A percentile compares a stretch with the other conserved stretches of the same genome.
These are phyloP conservation scores for Rhynchospora tenuis DNA, from an alignment of 176 grass and related monocot genomes.

Conservation along the genomic window DNA sequence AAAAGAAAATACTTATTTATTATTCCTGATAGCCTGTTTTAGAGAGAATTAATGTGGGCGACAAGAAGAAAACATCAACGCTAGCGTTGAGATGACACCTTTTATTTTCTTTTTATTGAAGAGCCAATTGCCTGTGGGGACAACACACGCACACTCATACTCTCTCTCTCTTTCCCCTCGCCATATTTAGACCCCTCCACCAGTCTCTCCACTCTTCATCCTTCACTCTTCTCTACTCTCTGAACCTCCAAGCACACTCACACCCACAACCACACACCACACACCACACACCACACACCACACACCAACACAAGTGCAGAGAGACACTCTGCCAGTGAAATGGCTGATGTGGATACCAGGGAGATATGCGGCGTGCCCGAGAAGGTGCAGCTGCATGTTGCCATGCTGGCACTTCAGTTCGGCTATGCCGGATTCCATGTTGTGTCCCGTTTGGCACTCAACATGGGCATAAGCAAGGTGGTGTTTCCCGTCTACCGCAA, in stretches of 20 bases:
- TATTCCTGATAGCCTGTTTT: neutral
- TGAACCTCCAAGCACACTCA: neutral
- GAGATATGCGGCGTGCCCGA: constrained; percentile 78
- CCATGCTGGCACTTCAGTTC: constrained; percentile 96
- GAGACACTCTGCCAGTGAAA: constrained; percentile 3
- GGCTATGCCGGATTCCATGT: constrained; percentile 96
- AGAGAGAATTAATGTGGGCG: constrained; percentile 19
- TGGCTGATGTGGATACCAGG: constrained; percentile 57
- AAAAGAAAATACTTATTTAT: neutral
- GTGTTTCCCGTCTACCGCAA: constrained; percentile 98
- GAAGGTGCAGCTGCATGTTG: constrained; percentile 87
- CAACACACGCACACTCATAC: constrained; percentile 1
- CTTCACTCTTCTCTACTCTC: neutral
- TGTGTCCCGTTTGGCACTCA: constrained; percentile 79
- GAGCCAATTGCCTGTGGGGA: constrained; percentile 22
- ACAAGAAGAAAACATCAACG: constrained; percentile 30
- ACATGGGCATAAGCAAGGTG: constrained; percentile 99
- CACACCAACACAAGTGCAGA: neutral
- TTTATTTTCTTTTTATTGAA: constrained; percentile 9
- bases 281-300: neutral
- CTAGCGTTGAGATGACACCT: constrained; percentile 32
- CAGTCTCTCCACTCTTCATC: constrained; percentile 15
- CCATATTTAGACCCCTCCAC: constrained; percentile 40
- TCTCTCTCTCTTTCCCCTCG: neutral
- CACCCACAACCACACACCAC: neutral